These are phyloP conservation scores for Candida nanaspora DNA, from an alignment of 805 yeast genomes.

Conservation along the genomic window DNA sequence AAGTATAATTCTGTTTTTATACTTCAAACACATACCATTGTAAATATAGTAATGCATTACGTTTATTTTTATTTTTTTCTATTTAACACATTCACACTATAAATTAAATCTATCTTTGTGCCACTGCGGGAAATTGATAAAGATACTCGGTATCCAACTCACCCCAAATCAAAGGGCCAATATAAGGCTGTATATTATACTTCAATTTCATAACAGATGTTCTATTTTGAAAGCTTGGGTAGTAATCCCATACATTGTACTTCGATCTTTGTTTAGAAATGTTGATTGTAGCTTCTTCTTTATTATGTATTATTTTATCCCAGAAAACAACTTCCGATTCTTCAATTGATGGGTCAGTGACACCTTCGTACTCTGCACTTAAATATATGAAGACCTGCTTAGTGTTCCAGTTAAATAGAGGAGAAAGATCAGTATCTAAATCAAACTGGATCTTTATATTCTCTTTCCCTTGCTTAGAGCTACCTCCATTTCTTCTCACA, in stretches of 20 bases:
- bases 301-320: conserved; percentile 71
- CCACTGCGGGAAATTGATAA: conserved; percentile 18
- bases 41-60: too few species aligned
- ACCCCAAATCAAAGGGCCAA: conserved; percentile 76
- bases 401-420: conserved; percentile 93
- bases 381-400: conserved; percentile 91
- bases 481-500: conserved; percentile 46
- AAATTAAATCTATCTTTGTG: too few species aligned
- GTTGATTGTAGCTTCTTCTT: conserved; percentile 50
- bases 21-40: too few species aligned
- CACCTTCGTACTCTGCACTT: conserved; percentile 71
- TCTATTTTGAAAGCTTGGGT: conserved; percentile 50
- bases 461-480: conserved; percentile 63
- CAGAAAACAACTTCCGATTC: conserved; percentile 69
- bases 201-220: conserved; percentile 65
- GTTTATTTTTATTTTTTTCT: too few species aligned
- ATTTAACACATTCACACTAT: too few species aligned
- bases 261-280: conserved; percentile 53
- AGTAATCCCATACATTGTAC: conserved; percentile 85
- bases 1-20: too few species aligned
- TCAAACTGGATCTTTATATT: conserved; percentile 68
- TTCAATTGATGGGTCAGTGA: conserved; percentile 17
- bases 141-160: conserved; percentile 28
- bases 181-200: conserved; percentile 90
- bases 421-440: conserved; percentile 63